Evolutionary conservation across 257 asterid species (phyloP).

Genomic region (Pogostemon cablin): DNA sequence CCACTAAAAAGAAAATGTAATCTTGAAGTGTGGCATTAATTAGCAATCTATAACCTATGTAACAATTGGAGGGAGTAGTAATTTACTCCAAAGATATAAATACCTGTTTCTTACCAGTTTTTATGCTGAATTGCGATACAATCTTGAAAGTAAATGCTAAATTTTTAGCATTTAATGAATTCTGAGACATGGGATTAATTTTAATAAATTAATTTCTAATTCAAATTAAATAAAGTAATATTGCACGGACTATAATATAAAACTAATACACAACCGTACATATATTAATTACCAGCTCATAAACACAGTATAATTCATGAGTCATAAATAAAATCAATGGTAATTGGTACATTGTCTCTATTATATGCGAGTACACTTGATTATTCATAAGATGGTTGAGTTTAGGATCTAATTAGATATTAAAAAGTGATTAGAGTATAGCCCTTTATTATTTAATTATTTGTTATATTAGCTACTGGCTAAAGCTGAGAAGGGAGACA

Average conservation of each 20-base stretch:
- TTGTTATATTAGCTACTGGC: slow-evolving; percentile 23
- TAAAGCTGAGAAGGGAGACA: slow-evolving; percentile 40
- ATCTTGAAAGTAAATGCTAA: background rate
- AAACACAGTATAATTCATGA: background rate
- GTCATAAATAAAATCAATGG: too few species aligned
- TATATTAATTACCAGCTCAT: slow-evolving; percentile 5
- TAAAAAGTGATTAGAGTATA: slow-evolving; percentile 25
- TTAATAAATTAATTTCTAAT: background rate
- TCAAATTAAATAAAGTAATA: background rate
- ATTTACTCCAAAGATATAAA: too few species aligned
- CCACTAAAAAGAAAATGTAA: too few species aligned
- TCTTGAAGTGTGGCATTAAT: too few species aligned
- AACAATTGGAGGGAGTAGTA: too few species aligned
- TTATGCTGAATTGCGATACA: too few species aligned
- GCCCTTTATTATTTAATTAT: slow-evolving; percentile 33
- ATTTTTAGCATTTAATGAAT: slow-evolving; percentile 28
- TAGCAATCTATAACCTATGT: too few species aligned
- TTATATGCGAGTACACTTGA: background rate
- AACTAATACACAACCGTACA: background rate
- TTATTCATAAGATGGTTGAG: slow-evolving; percentile 8
- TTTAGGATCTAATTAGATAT: slow-evolving; percentile 33
- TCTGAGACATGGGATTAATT: background rate
- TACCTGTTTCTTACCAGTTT: too few species aligned
- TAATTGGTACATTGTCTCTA: background rate
- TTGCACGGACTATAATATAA: background rate